These are phyloP conservation scores for Pelargonium myrrhifolium DNA, from an alignment of 441 rosid genomes.

Conservation along the genomic window DNA sequence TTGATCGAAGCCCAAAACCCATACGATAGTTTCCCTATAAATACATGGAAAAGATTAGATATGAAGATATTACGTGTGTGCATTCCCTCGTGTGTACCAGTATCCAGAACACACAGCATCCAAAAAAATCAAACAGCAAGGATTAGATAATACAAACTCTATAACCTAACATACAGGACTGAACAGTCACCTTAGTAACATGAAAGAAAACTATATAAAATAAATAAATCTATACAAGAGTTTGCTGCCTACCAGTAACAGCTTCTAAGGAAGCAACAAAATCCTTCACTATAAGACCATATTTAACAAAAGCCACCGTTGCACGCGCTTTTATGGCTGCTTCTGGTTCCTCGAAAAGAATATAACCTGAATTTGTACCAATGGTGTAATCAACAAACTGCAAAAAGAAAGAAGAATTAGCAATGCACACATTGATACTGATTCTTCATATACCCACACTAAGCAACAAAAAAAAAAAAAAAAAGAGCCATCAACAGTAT, in stretches of 20 bases:
- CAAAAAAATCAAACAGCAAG: too few relatives aligned
- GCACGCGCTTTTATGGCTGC: constrained; percentile 40
- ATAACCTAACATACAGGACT: too few relatives aligned
- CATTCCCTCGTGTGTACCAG: too few relatives aligned
- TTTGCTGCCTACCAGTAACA: constrained; percentile 30
- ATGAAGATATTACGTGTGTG: not conserved
- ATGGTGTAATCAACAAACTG: constrained; percentile 34
- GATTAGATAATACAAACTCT: too few relatives aligned
- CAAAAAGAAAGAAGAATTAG: constrained; percentile 7
- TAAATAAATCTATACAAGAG: not conserved
- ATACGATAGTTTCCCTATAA: not conserved
- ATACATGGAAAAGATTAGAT: not conserved
- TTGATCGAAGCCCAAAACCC: not conserved
- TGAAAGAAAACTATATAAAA: not conserved
- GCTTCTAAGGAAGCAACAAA: constrained; percentile 33
- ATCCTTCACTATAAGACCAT: constrained; percentile 32
- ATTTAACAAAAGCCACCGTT: constrained; percentile 34
- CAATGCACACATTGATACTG: not conserved
- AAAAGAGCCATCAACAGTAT: not conserved
- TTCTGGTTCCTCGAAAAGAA: constrained; percentile 37
- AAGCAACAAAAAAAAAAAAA: constrained; percentile 6
- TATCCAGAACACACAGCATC: too few relatives aligned
- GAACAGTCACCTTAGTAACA: not conserved
- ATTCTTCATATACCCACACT: not conserved
- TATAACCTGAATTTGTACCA: constrained; percentile 38